phyloP scores from a whole-genome alignment of 2,329 filamentous ascomycete genomes.

The Calonectria pauciramosa region DNA sequence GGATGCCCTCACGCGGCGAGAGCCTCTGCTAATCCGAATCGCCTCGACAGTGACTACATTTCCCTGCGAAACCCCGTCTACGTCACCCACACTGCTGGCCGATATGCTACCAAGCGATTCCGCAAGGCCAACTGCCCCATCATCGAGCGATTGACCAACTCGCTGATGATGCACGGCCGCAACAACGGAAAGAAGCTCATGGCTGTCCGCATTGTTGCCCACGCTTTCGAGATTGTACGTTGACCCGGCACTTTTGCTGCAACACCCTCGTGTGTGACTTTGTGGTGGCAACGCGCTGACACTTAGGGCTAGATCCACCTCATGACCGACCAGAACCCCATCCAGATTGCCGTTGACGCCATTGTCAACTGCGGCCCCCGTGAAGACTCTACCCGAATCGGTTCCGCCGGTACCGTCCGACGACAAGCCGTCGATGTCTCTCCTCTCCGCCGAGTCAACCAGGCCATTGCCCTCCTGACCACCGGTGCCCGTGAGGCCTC shows the following conservation, averaged over 20 bases:
- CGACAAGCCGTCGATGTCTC: constrained; percentile 99
- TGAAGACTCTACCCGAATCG: constrained; percentile 99
- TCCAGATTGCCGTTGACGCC: constrained; percentile 99
- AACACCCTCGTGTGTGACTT: neutral
- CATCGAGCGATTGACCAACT: constrained; percentile 99
- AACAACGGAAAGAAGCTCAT: constrained; percentile 99
- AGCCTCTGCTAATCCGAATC: constrained; percentile 50
- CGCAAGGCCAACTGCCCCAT: constrained; percentile 99
- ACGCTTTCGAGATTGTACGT: constrained; percentile 99
- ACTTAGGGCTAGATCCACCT: constrained; percentile 85
- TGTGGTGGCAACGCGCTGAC: constrained; percentile 45
- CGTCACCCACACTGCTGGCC: constrained; percentile 97
- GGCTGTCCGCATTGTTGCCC: constrained; percentile 99
- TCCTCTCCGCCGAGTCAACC: constrained; percentile 99
- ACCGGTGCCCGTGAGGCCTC: constrained; percentile 98
- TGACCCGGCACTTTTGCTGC: constrained; percentile 16
- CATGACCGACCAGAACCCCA: constrained; percentile 99
- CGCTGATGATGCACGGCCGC: constrained; percentile 99
- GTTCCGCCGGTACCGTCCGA: constrained; percentile 99
- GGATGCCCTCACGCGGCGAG: constrained; percentile 34
- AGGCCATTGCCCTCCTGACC: constrained; percentile 98
- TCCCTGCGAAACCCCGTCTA: constrained; percentile 99
- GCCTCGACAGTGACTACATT: constrained; percentile 89
- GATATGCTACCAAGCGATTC: constrained; percentile 99
- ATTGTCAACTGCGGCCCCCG: constrained; percentile 99